Percentiles rank a stretch among this genome's conserved stretches.
These are phyloP conservation scores for Penicillium sp. DNA, from an alignment of 2,329 filamentous ascomycete genomes.

Conservation along the genomic window DNA sequence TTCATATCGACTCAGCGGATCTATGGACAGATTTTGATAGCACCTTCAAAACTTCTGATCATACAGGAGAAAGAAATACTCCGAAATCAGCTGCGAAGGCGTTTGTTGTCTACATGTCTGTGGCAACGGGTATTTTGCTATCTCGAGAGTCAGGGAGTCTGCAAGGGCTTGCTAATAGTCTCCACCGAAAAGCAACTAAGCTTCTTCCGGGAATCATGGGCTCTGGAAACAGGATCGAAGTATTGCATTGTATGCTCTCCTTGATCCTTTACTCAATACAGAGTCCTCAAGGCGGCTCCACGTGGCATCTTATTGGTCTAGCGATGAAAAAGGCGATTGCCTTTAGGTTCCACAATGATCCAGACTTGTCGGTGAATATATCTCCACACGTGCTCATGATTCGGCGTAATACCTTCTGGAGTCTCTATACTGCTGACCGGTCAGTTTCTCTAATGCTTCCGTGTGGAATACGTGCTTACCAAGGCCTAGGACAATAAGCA, in stretches of 20 bases:
- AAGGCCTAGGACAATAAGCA: slow-evolving; percentile 14
- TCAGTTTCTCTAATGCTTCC: not conserved
- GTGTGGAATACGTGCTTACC: not conserved
- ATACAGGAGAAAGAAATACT: not conserved
- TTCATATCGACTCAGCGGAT: slow-evolving; percentile 10
- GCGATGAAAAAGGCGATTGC: slow-evolving; percentile 31
- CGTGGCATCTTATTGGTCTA: slow-evolving; percentile 32
- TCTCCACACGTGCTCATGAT: not conserved
- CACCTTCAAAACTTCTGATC: slow-evolving; percentile 5
- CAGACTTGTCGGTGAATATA: not conserved
- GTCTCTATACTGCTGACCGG: slow-evolving; percentile 21
- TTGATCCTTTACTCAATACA: slow-evolving; percentile 26
- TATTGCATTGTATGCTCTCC: slow-evolving; percentile 19
- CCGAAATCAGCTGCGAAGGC: not conserved
- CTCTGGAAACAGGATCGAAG: slow-evolving; percentile 2
- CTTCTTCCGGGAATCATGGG: slow-evolving; percentile 12
- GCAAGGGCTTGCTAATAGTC: slow-evolving; percentile 9
- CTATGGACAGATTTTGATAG: slow-evolving; percentile 9
- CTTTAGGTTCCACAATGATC: slow-evolving; percentile 25
- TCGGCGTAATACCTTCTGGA: slow-evolving; percentile 20
- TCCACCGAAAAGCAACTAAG: slow-evolving; percentile 11
- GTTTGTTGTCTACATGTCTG: slow-evolving; percentile 15
- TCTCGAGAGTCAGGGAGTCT: slow-evolving; percentile 10
- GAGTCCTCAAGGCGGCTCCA: slow-evolving; percentile 25
- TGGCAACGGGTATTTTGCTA: slow-evolving; percentile 16